Percentiles rank a stretch among this genome's conserved stretches.
phyloP scores from a whole-genome alignment of 495 filamentous ascomycete species.

The Podospora australis region DNA sequence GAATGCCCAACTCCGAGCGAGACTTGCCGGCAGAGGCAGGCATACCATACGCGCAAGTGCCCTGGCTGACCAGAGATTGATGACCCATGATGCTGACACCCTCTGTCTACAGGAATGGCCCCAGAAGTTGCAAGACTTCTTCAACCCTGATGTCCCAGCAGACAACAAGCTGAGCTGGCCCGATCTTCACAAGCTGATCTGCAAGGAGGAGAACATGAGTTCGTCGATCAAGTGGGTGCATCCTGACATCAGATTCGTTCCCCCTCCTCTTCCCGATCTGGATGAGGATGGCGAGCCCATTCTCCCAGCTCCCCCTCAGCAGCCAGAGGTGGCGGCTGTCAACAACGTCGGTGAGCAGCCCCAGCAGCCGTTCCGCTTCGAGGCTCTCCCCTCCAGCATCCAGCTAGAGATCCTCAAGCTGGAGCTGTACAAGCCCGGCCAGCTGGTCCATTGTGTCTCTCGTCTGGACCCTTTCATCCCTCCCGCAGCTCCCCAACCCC shows the following conservation, averaged over 20 bases:
- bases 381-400: slow-evolving; percentile 22
- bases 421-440: slow-evolving; percentile 18
- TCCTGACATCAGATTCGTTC: slow-evolving; percentile 19
- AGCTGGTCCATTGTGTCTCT: slow-evolving; percentile 34
- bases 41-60: too few relatives aligned
- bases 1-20: background rate
- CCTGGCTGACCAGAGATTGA: too few relatives aligned
- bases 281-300: background rate
- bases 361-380: slow-evolving; percentile 21
- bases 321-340: background rate
- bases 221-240: slow-evolving; percentile 12
- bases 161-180: background rate
- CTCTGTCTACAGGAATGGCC: background rate
- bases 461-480: slow-evolving; percentile 27
- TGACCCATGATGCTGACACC: background rate
- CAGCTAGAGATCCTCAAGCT: slow-evolving; percentile 27
- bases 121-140: background rate
- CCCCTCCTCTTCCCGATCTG: too few relatives aligned
- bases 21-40: too few relatives aligned
- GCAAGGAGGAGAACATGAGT: slow-evolving; percentile 35
- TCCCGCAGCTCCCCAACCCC: slow-evolving; percentile 14
- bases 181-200: slow-evolving; percentile 11
- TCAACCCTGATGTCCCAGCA: too few relatives aligned
- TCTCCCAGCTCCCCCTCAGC: too few relatives aligned
- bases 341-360: background rate